Percentiles rank a stretch among this genome's conserved stretches.
These are phyloP conservation scores for Magnaporthiopsis incrustans DNA, from an alignment of 2,329 filamentous ascomycete species.

Conservation along the genomic window DNA sequence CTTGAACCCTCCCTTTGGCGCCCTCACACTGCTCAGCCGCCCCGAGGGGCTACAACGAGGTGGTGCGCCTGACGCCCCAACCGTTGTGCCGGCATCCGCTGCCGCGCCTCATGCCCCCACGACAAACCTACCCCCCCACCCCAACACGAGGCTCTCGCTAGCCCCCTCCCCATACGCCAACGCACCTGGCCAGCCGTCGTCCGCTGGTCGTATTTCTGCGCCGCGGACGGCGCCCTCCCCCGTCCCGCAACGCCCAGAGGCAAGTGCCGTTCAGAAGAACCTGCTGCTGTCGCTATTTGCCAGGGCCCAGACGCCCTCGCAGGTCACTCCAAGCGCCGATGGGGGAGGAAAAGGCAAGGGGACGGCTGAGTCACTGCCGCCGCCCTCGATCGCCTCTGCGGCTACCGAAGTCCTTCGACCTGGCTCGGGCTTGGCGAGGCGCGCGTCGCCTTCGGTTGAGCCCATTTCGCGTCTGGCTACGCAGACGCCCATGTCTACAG, in stretches of 20 bases:
- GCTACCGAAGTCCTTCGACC: neutral
- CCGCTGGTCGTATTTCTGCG: neutral
- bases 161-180: neutral
- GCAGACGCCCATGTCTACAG: constrained; percentile 53
- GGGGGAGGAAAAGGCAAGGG: constrained; percentile 19
- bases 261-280: constrained; percentile 33
- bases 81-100: neutral
- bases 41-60: constrained; percentile 17
- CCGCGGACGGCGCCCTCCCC: constrained; percentile 9
- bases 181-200: too few species aligned
- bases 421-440: constrained; percentile 20
- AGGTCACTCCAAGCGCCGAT: constrained; percentile 10
- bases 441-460: neutral
- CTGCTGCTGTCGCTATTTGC: constrained; percentile 56
- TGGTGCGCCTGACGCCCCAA: neutral
- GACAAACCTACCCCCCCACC: neutral
- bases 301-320: constrained; percentile 28
- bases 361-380: constrained; percentile 1
- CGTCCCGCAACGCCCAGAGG: constrained; percentile 25
- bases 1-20: constrained; percentile 29
- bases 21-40: constrained; percentile 29
- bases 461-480: constrained; percentile 33
- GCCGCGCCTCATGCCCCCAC: too few species aligned
- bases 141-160: neutral
- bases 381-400: neutral